Evolutionary conservation across 805 yeast species (phyloP).

Genomic region (Candida sakaeoensis): DNA sequence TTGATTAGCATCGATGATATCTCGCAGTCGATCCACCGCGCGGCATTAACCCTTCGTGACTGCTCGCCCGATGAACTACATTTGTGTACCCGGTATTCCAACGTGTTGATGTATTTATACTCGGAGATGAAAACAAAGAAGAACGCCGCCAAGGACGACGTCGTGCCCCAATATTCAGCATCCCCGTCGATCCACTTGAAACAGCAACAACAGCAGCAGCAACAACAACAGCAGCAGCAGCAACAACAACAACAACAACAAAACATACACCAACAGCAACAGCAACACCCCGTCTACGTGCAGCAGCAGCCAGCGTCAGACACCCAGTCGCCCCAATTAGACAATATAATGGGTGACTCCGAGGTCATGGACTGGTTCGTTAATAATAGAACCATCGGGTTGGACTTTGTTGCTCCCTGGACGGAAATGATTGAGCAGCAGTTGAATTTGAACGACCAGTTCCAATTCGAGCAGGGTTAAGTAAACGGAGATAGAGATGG

Average conservation of each 20-base stretch:
- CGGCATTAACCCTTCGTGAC: constrained; percentile 71
- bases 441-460: constrained; percentile 34
- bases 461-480: constrained; percentile 24
- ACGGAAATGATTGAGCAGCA: constrained; percentile 76
- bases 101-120: constrained; percentile 70
- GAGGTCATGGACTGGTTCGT: constrained; percentile 45
- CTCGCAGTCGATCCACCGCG: constrained; percentile 58
- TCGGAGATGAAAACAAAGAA: constrained; percentile 62
- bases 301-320: too few relatives aligned
- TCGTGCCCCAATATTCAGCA: background rate
- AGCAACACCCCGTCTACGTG: too few relatives aligned
- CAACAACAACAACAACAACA: too few relatives aligned
- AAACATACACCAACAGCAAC: too few relatives aligned
- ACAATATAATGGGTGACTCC: constrained; percentile 31
- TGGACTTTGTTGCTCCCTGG: constrained; percentile 65
- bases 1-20: constrained; percentile 71
- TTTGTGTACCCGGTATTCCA: constrained; percentile 74
- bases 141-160: constrained; percentile 12
- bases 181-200: background rate
- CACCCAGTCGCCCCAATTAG: constrained; percentile 22
- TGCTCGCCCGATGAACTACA: constrained; percentile 90
- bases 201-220: too few relatives aligned
- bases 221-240: too few relatives aligned
- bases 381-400: constrained; percentile 35
- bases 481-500: too few relatives aligned